Base-by-base conservation (phyloP, 352 stramenopile genomes). In the Globisporangium paroecandrum region DNA sequence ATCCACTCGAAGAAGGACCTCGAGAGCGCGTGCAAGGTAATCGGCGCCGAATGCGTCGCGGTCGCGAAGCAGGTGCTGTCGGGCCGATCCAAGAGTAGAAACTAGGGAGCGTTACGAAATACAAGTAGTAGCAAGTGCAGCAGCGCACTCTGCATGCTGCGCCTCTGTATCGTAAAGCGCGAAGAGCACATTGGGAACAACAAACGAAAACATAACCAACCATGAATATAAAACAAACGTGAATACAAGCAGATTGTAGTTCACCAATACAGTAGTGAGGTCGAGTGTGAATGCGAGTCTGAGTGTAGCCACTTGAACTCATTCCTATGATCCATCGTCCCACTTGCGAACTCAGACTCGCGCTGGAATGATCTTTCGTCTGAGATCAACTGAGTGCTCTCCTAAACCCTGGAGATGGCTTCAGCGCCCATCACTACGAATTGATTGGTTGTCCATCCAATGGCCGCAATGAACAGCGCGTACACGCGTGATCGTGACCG, bases 1-100 rank as follows among this genome's bases (percentile, higher is more conserved):
- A 85, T 85, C 59, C 86, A 94, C 73, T 80, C 79, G 53, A 38
- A 66, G 15, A 71, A 85, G 71, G 79, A 93, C 24, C 65, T 94
- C 20, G 69, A 82, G 58, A 65, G 72, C 4, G 86, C 86, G 15
- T 89, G 78, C 68, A 81, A 84, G 56, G 51, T 76, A 29, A 83
- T 94, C 47, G 77, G 78, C 13, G 76, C 77, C 56, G 84, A 87
- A 62, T 89, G 82, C 49, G 71, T 85, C 62, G 70, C 77, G 43
- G 77, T 82, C 27, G 75, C 80, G 65, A 87, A 85, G 69, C 64
- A 83, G 54, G 46, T 73, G 54, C 66, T 89, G 7, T 69, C 75
- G 51, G 58, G 70, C 4, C 75, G 77, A 47, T 77, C 29, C 8
- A 32, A 64, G 15, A 73, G 69, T 59, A 66, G 56, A 49, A 62